Conservation (phyloP, 2,329 filamentous ascomycete genomes). For the Fusarium chlamydosporum region DNA sequence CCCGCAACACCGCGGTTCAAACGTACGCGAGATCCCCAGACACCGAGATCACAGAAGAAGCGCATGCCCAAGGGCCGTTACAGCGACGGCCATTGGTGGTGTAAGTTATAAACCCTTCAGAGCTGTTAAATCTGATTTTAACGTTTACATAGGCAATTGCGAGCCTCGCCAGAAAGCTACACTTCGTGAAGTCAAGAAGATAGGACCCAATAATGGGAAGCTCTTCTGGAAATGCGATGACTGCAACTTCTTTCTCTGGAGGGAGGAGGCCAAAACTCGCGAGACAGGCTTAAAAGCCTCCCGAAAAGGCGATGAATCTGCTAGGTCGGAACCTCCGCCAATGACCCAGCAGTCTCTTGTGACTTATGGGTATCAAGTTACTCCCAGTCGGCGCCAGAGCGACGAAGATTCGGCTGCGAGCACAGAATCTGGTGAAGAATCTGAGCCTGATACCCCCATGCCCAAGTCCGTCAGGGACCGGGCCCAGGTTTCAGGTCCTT, state of each 20-base stretch:
- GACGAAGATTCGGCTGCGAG: conserved; percentile 20
- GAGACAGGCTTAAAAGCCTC: conserved; percentile 47
- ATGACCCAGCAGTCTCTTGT: conserved; percentile 52
- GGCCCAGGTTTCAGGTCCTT: background rate
- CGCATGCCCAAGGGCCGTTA: conserved; percentile 54
- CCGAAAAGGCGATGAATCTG: conserved; percentile 23
- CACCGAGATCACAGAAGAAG: conserved; percentile 51
- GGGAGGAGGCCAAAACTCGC: conserved; percentile 55
- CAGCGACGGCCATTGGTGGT: conserved; percentile 56
- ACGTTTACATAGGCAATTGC: conserved; percentile 58
- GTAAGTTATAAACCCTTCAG: conserved; percentile 45
- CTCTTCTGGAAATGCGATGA: conserved; percentile 61
- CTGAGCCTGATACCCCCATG: conserved; percentile 16
- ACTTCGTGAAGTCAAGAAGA: conserved; percentile 57
- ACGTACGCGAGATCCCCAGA: conserved; percentile 35
- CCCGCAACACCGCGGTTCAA: conserved; percentile 35
- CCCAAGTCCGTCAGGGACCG: conserved; percentile 2
- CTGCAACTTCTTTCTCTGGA: conserved; percentile 64
- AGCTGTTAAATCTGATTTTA: background rate
- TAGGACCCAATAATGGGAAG: conserved; percentile 58
- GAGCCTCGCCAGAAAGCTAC: conserved; percentile 57
- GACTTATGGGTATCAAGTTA: conserved; percentile 51
- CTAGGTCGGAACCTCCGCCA: conserved; percentile 48
- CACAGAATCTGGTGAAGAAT: conserved; percentile 34
- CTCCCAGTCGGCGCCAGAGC: conserved; percentile 39